Evolutionary conservation across 345 rosid species (phyloP), one percentile per base, ranked within the genome.

Genomic region (Psidium friedrichsthalianum): DNA sequence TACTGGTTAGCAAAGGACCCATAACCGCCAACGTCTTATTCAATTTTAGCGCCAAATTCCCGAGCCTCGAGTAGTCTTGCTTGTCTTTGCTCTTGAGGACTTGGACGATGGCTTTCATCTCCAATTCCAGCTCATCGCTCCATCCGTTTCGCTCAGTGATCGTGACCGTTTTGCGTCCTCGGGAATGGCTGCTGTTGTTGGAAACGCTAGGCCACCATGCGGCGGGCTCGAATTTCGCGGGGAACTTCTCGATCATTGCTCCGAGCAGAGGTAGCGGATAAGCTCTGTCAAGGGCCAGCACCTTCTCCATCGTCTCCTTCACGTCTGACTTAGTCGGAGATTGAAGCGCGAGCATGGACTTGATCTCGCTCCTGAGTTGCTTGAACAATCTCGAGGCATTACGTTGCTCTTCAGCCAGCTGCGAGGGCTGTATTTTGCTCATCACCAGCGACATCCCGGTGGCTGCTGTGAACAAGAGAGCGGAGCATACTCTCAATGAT

Each of bases 11-110:
- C 16, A 87, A 78, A 29, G 94, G 93, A 1, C 90, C 92, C 1
- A 92, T 84, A 56, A 91, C 84, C 12, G 95, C 95, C 82, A 90
- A 49, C 32, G 82, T n/a, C 90, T 90, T 93, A 90, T 91, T 90
- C 9, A 88, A n/a, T 88, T 90, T 91, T 83, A 90, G 86, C 0
- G 83, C 93, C 56, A 90, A 8, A 87, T 57, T 87, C 20, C 94
- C 92, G 1, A 92, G 86, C 29, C 90, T 89, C 84, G 36, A 36
- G 44, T 90, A 92, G 69, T 92, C 94, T 74, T 90, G 88, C 2
- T 27, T 82, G 74, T 91, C 94, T 86, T 89, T 92, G 1, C 15
- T 82, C 85, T 76, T 90, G 56, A 92, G 56, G 6, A 90, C 90
- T 53, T 84, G 58, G 11, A 87, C 32, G 9, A 90, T 76, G 56